Base-by-base conservation (phyloP, 164 flowering plant genomes). In the Aristolochia fimbriata region DNA sequence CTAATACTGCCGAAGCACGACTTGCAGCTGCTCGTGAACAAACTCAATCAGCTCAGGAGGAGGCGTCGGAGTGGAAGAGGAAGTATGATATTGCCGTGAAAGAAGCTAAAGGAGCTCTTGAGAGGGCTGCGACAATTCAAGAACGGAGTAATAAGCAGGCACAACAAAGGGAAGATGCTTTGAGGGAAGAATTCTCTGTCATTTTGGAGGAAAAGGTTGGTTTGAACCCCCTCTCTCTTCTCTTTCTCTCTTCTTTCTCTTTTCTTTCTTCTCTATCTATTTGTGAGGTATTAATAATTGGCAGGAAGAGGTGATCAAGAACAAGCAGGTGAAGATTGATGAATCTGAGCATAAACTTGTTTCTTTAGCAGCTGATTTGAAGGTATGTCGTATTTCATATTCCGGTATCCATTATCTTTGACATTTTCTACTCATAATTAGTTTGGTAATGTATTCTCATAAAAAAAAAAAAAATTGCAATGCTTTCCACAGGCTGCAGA, bases 21-120 rank as follows among this genome's bases (percentile, higher is more conserved):
- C 59, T 88, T 52, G 91, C 87, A 68, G 99, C 99, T 61, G 90
- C 96, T 22, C 81, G 79, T 51, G 99, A 94, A 66, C 92, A 87
- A 69, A 77, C 81, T 62, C 69, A 81, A 55, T 88, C 99, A 63
- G 88, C 97, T 53, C 88, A 81, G 73, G 96, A 83, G 68, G 99
- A 91, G 78, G 96, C 96, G 0, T 80, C 72, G 27, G 96, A 91
- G 73, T 94, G 99, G 99, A 87, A 81, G 71, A 71, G 90, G 52
- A 94, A 91, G 67, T 94, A 76, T 73, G 88, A 83, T 19, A 59
- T 87, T 62, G 93, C 96, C 62, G 86, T 83, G 51, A 83, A 84
- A 69, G 99, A 91, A 73, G 79, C 90, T 43, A 94, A 88, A 75
- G 71, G 81, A 66, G 96, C 99, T 61, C 71, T 94, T 51, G 94